Percentiles rank a stretch among this genome's conserved stretches.
Evolutionary conservation across 2,329 filamentous ascomycete genomes (phyloP).

Genomic region (Zopfia rhizophila): DNA sequence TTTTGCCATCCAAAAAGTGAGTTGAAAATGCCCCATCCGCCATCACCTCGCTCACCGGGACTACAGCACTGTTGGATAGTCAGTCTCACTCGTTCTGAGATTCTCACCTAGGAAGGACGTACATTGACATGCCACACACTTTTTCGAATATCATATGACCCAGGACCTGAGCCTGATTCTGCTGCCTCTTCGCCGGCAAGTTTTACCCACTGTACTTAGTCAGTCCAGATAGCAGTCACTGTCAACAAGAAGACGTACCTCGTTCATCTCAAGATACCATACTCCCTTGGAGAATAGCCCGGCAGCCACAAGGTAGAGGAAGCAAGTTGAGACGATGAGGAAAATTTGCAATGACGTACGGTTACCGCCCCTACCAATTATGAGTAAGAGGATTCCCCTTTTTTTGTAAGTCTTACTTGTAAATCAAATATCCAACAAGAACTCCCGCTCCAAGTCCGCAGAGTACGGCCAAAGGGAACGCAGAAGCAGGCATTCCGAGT

Average conservation of each 20-base stretch:
- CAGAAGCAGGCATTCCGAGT: constrained; percentile 76
- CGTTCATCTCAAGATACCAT: constrained; percentile 77
- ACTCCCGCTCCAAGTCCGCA: constrained; percentile 75
- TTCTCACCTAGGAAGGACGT: constrained; percentile 48
- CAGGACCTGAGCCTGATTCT: constrained; percentile 73
- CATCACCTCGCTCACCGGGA: constrained; percentile 75
- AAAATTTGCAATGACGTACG: constrained; percentile 77
- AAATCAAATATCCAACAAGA: constrained; percentile 77
- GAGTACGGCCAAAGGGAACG: constrained; percentile 81
- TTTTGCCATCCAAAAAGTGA: constrained; percentile 88
- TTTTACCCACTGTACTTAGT: constrained; percentile 69
- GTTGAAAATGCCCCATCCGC: constrained; percentile 89
- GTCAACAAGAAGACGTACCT: constrained; percentile 35
- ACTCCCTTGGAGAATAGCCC: constrained; percentile 82
- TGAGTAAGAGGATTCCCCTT: no score
- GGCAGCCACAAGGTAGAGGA: constrained; percentile 85
- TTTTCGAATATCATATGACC: constrained; percentile 80
- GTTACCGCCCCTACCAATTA: constrained; percentile 66
- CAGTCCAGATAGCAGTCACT: not conserved
- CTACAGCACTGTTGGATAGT: constrained; percentile 74
- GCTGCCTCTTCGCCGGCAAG: constrained; percentile 70
- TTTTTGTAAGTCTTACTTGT: constrained; percentile 71
- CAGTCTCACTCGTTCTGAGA: no score
- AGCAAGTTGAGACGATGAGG: constrained; percentile 82
- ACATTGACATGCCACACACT: constrained; percentile 87